Percentiles rank a stretch among this genome's conserved stretches.
These are phyloP conservation scores for Paxillus ammoniavirescens DNA, from an alignment of 768 basidiomycete genomes.

Conservation along the genomic window DNA sequence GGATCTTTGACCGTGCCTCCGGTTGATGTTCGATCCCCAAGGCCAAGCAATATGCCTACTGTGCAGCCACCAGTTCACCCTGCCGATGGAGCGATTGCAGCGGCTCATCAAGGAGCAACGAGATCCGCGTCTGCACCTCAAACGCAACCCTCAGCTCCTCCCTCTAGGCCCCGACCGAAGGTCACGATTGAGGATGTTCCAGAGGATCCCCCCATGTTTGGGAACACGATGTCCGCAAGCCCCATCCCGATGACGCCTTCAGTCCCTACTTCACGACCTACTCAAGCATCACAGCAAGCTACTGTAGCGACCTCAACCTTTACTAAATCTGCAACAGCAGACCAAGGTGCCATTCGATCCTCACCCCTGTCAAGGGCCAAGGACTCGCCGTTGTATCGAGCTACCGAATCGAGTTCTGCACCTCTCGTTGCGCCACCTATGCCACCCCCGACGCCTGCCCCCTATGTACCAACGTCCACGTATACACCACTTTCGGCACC, in stretches of 20 bases:
- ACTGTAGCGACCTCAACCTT: not conserved
- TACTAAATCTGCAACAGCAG: slow-evolving; percentile 5
- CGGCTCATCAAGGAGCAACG: slow-evolving; percentile 12
- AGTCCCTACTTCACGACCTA: slow-evolving; percentile 7
- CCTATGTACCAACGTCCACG: slow-evolving; percentile 5
- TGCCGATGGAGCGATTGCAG: slow-evolving; percentile 5
- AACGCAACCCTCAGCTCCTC: slow-evolving; percentile 6
- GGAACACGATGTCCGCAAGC: slow-evolving; percentile 9
- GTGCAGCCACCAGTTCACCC: slow-evolving; percentile 1
- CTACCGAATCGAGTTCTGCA: slow-evolving; percentile 6
- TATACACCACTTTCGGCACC: slow-evolving; percentile 24
- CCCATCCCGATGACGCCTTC: slow-evolving; percentile 2
- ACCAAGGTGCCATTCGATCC: slow-evolving; percentile 11
- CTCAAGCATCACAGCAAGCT: slow-evolving; percentile 7
- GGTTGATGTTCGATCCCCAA: slow-evolving; percentile 6
- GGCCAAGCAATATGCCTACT: not conserved
- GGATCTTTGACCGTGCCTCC: not conserved
- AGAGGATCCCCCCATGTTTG: slow-evolving; percentile 19
- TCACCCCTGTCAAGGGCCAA: slow-evolving; percentile 22
- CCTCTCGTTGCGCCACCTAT: slow-evolving; percentile 11
- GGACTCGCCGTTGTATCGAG: slow-evolving; percentile 15
- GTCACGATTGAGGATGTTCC: slow-evolving; percentile 29
- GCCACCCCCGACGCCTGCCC: slow-evolving; percentile 17
- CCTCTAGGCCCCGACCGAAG: slow-evolving; percentile 20
- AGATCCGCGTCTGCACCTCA: slow-evolving; percentile 6